Conservation (phyloP, 768 basidiomycete species). For the Hydnomerulius pinastri region DNA sequence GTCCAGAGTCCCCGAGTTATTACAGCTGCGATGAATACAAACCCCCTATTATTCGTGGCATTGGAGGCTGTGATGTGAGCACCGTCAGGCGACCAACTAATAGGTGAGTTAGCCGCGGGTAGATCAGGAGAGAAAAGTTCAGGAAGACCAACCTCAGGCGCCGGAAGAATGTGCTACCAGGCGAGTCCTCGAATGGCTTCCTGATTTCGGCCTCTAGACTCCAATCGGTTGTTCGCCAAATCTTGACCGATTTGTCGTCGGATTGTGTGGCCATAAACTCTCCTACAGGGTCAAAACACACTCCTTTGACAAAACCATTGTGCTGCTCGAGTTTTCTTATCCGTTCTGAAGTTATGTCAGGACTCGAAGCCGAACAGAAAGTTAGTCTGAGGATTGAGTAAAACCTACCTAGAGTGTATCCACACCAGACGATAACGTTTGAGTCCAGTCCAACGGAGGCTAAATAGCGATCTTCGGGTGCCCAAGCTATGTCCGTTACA, state of each 20-base stretch:
- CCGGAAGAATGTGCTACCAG: slow-evolving; percentile 92
- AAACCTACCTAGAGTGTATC: slow-evolving; percentile 77
- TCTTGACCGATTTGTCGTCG: slow-evolving; percentile 94
- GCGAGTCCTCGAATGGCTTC: slow-evolving; percentile 92
- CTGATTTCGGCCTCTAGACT: slow-evolving; percentile 76
- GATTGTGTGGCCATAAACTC: slow-evolving; percentile 98
- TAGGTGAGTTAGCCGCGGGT: background rate
- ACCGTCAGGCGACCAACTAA: slow-evolving; percentile 98
- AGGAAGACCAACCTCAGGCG: slow-evolving; percentile 65
- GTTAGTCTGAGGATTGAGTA: background rate
- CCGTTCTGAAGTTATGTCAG: slow-evolving; percentile 54
- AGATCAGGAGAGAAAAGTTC: background rate
- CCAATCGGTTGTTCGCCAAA: slow-evolving; percentile 97
- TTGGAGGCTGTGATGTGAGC: slow-evolving; percentile 97
- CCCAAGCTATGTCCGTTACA: slow-evolving; percentile 95
- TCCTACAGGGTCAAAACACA: slow-evolving; percentile 98
- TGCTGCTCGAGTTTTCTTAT: slow-evolving; percentile 84
- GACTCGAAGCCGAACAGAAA: background rate
- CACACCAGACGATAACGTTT: slow-evolving; percentile 91
- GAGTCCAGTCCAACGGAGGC: slow-evolving; percentile 95
- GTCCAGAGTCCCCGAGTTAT: slow-evolving; percentile 90
- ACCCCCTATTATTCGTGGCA: slow-evolving; percentile 93
- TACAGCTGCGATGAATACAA: slow-evolving; percentile 96
- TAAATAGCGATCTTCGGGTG: slow-evolving; percentile 86
- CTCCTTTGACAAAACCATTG: slow-evolving; percentile 96